A percentile compares a stretch with the other conserved stretches of the same genome.
Evolutionary conservation across 139 green algal species (phyloP).

Genomic region (Chlorella sp.): DNA sequence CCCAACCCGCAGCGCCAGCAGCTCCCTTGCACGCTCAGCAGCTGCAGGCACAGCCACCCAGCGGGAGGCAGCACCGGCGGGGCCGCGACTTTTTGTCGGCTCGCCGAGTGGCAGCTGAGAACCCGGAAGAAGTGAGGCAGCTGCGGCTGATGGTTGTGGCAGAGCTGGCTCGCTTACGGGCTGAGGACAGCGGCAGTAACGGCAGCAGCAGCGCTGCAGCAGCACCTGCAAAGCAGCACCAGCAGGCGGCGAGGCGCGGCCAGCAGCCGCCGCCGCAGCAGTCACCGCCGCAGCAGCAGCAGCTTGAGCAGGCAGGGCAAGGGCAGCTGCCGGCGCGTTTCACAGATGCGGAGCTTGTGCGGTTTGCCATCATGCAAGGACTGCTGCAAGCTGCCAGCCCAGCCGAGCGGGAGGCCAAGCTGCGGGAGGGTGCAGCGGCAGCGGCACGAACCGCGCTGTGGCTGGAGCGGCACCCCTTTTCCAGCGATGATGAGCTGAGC

Average conservation of each 20-base stretch:
- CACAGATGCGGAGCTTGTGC: conserved; percentile 44
- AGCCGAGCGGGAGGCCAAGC: not conserved
- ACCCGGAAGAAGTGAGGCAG: not conserved
- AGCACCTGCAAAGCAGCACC: not conserved
- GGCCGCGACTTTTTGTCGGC: not conserved
- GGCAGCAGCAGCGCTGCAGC: not conserved
- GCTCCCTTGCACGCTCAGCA: not conserved
- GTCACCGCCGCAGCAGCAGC: not conserved
- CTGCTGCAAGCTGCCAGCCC: conserved; percentile 13
- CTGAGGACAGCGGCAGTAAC: not conserved
- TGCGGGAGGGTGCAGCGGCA: conserved; percentile 18
- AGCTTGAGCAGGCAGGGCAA: not conserved
- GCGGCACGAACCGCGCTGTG: conserved; percentile 22
- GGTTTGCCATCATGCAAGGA: conserved; percentile 41
- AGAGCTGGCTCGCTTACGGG: conserved; percentile 5
- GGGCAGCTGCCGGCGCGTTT: conserved; percentile 21
- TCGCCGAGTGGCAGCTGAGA: not conserved
- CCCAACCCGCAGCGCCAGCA: not conserved
- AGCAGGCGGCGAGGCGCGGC: no score
- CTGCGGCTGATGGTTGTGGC: not conserved
- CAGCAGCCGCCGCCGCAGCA: no score
- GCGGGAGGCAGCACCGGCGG: not conserved
- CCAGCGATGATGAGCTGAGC: not conserved
- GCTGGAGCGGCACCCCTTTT: conserved; percentile 35
- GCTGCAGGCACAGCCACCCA: not conserved